Evolutionary conservation across 2,329 filamentous ascomycete species (phyloP), one percentile per base, ranked within the genome.

Genomic region (Hypoxylon sp.): DNA sequence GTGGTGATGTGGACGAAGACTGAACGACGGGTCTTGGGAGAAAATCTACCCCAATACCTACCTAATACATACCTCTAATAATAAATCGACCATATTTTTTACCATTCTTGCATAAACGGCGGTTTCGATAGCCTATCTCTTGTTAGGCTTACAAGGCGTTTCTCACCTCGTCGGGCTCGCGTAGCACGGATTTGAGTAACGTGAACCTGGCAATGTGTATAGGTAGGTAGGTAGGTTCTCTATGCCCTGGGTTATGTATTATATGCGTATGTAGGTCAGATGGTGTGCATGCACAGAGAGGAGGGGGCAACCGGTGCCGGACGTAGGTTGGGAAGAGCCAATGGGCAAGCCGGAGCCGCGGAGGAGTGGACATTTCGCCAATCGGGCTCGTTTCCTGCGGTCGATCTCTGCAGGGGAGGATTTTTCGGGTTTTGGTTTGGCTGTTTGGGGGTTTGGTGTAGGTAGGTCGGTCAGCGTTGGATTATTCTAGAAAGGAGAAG

Each of bases 271-370:
- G 32, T 11, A 8, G 4, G 26, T 32, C 6, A 8, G 3, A 7
- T 32, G 28, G 28, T 32, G 28, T 33, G 30, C 4, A 12, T 9
- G 30, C 30, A 3, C 22, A 46, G 14, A 28, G 30, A 14, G 30
- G 44, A 32, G 48, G 54, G 30, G 36, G 30, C 14, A 55, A 18
- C 61, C 45, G 64, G 60, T 52, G 59, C 64, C 64, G 59, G 54
- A 63, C 11, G 32, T 11, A 38, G 30, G 8, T 11, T 9, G 28
- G 30, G n/a, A 54, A 40, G 36, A 4, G 38, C 60, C 48, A 67
- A 64, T 64, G 42, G 42, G 48, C 33, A 53, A 33, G n/a, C n/a
- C 33, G 12, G 48, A 22, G 36, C 36, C 12, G 20, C 24, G 40
- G 3, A 1, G n/a, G 36, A 53, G 48, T 30, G 26, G 20, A 18